Evolutionary conservation across 495 filamentous ascomycete genomes (phyloP).

Genomic region (Penicillium paradoxum): DNA sequence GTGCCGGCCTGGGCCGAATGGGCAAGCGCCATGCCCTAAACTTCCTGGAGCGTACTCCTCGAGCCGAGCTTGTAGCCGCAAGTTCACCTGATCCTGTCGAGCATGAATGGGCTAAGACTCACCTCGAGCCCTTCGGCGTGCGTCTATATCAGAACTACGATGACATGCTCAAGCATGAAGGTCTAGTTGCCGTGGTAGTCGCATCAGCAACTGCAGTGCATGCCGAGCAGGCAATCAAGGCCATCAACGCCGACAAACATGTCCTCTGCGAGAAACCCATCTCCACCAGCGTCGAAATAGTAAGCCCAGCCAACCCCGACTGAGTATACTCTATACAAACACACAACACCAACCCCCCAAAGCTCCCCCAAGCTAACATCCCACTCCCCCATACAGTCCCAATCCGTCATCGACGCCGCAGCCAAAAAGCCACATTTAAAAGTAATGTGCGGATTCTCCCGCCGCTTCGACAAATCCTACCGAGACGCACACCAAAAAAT

Average conservation of each 20-base stretch:
- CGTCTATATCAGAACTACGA: constrained; percentile 49
- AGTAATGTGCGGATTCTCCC: constrained; percentile 57
- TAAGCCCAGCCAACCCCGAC: constrained; percentile 24
- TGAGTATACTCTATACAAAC: background rate
- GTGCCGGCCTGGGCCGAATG: constrained; percentile 55
- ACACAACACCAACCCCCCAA: too few relatives aligned
- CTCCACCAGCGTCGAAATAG: constrained; percentile 46
- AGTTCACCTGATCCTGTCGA: constrained; percentile 47
- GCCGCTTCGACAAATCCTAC: constrained; percentile 55
- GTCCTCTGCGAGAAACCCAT: constrained; percentile 55
- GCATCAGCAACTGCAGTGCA: constrained; percentile 51
- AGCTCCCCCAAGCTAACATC: too few relatives aligned
- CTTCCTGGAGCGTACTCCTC: constrained; percentile 48
- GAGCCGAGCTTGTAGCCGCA: constrained; percentile 49
- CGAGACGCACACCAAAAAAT: constrained; percentile 46
- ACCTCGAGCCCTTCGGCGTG: constrained; percentile 46
- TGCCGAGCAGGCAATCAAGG: constrained; percentile 53
- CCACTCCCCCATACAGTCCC: constrained; percentile 33
- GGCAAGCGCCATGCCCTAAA: constrained; percentile 54
- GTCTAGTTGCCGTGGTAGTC: constrained; percentile 50
- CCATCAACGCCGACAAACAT: constrained; percentile 49
- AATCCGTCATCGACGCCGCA: constrained; percentile 49
- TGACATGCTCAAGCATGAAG: constrained; percentile 52
- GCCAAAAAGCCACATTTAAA: constrained; percentile 36
- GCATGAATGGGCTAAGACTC: constrained; percentile 45